Evolutionary conservation across 176 grass and related monocot species (phyloP).

Genomic region (Hsuehochloa calcarea): DNA sequence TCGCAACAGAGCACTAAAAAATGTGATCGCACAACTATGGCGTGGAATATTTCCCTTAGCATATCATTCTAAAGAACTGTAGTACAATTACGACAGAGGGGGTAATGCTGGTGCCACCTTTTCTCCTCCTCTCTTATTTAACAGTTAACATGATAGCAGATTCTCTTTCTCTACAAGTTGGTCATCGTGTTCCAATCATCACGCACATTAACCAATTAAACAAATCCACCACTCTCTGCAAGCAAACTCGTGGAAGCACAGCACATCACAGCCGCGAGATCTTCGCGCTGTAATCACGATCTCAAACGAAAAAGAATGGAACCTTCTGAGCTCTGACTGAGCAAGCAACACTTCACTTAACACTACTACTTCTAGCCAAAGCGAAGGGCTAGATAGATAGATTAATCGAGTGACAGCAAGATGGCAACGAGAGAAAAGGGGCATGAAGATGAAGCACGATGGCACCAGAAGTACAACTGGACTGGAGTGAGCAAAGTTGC

Average conservation of each 20-base stretch:
- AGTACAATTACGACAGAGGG: background rate
- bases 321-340: background rate
- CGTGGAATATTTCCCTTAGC: background rate
- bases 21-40: background rate
- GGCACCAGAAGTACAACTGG: background rate
- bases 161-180: background rate
- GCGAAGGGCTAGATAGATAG: background rate
- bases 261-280: background rate
- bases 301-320: background rate
- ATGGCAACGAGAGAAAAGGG: background rate
- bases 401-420: background rate
- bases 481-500: background rate
- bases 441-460: background rate
- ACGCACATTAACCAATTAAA: background rate
- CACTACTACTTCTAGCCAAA: background rate
- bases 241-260: background rate
- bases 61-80: background rate
- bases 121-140: background rate
- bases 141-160: background rate
- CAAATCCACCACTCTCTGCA: background rate
- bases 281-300: background rate
- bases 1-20: background rate
- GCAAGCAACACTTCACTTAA: background rate
- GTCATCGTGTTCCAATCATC: background rate
- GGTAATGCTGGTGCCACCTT: background rate